These are phyloP conservation scores for Fraxinus paxiana DNA, from an alignment of 305 asterid species.

Conservation along the genomic window DNA sequence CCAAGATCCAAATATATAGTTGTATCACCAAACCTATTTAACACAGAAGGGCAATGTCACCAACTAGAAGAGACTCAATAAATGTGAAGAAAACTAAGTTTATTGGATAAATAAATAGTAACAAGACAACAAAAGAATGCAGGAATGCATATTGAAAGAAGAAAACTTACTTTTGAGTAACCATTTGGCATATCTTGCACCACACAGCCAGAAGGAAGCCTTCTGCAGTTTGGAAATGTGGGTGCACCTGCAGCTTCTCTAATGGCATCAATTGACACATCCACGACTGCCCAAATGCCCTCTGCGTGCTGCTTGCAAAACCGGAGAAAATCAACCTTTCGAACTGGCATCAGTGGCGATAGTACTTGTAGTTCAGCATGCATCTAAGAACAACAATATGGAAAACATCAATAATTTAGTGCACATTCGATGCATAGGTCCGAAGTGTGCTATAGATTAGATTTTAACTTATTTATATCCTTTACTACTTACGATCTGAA, in stretches of 20 bases:
- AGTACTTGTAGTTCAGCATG: slow-evolving; percentile 79
- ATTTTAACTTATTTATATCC: not conserved
- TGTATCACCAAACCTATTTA: slow-evolving; percentile 58
- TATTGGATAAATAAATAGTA: slow-evolving; percentile 29
- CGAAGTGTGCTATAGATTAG: not conserved
- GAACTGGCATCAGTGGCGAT: slow-evolving; percentile 75
- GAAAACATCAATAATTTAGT: not conserved
- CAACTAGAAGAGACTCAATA: slow-evolving; percentile 39
- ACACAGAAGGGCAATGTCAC: slow-evolving; percentile 39
- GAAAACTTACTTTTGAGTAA: slow-evolving; percentile 65
- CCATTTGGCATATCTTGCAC: slow-evolving; percentile 97
- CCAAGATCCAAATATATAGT: slow-evolving; percentile 38
- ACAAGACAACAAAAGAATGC: slow-evolving; percentile 34
- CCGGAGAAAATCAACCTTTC: slow-evolving; percentile 78
- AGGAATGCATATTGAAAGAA: slow-evolving; percentile 21
- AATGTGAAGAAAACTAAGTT: slow-evolving; percentile 34
- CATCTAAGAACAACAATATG: slow-evolving; percentile 41
- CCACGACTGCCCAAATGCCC: slow-evolving; percentile 93
- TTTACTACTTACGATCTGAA: slow-evolving; percentile 60
- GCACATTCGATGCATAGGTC: not conserved
- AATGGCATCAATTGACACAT: slow-evolving; percentile 69
- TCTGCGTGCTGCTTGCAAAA: slow-evolving; percentile 92
- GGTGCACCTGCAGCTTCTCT: slow-evolving; percentile 36
- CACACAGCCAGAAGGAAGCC: slow-evolving; percentile 95
- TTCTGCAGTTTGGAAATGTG: slow-evolving; percentile 46